Evolutionary conservation across 208 protist genomes (phyloP).

Genomic region (Crithidia fasciculata): DNA sequence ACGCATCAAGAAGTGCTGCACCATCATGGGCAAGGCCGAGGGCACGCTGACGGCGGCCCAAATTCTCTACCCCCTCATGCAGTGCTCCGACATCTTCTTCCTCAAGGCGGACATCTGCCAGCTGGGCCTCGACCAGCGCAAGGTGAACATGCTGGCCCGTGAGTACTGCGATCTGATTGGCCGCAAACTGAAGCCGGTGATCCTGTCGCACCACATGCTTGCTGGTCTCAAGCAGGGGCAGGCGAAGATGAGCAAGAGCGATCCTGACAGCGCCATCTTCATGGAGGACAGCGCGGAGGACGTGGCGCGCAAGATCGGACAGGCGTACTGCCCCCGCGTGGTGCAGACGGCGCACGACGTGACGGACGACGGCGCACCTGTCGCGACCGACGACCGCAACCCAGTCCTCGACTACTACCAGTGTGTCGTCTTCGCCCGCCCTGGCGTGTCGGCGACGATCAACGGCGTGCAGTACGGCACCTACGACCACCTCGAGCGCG

Average conservation of each 20-base stretch:
- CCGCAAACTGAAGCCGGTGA: slow-evolving; percentile 95
- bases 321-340: slow-evolving; percentile 94
- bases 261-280: slow-evolving; percentile 99
- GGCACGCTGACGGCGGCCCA: slow-evolving; percentile 97
- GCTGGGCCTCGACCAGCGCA: slow-evolving; percentile 99
- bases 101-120: slow-evolving; percentile 99
- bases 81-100: slow-evolving; percentile 99
- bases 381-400: slow-evolving; percentile 89
- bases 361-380: slow-evolving; percentile 78
- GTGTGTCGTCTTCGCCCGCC: slow-evolving; percentile 89
- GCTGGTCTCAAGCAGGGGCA: slow-evolving; percentile 95
- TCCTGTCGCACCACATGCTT: slow-evolving; percentile 99
- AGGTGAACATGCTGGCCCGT: slow-evolving; percentile 99
- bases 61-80: slow-evolving; percentile 99
- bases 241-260: slow-evolving; percentile 99
- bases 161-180: slow-evolving; percentile 97
- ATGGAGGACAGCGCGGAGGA: slow-evolving; percentile 98
- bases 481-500: slow-evolving; percentile 81
- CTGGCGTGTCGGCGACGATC: slow-evolving; percentile 51
- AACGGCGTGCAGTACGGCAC: slow-evolving; percentile 62
- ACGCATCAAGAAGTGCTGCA: slow-evolving; percentile 98
- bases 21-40: slow-evolving; percentile 99
- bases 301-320: slow-evolving; percentile 95
- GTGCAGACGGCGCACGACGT: slow-evolving; percentile 50
- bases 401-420: slow-evolving; percentile 96